Evolutionary conservation across 1,139 yeast genomes (phyloP).

Genomic region (Sugiyamaella xylanicola): DNA sequence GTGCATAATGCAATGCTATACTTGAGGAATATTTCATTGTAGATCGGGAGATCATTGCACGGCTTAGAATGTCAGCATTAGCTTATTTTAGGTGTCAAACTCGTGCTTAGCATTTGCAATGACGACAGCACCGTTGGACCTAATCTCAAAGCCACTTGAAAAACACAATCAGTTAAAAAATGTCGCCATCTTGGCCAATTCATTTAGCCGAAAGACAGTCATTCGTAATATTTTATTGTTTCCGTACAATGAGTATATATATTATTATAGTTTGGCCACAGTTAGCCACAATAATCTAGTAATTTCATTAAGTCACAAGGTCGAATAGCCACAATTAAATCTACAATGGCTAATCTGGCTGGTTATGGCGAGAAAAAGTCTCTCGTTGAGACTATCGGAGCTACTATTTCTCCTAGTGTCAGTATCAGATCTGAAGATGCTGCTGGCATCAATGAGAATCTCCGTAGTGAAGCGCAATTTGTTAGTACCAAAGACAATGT

Average conservation of each 20-base stretch:
- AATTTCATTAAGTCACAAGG: neutral
- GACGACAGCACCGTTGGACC: neutral
- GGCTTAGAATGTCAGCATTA: neutral
- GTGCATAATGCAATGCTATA: slow-evolving; percentile 12
- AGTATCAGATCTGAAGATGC: neutral
- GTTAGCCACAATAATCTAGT: slow-evolving; percentile 3
- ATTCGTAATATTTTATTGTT: neutral
- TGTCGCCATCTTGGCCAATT: slow-evolving; percentile 7
- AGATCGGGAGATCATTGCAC: slow-evolving; percentile 2
- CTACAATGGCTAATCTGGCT: slow-evolving; percentile 3
- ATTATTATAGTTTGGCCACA: slow-evolving; percentile 9
- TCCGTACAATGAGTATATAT: neutral
- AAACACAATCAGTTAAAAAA: neutral
- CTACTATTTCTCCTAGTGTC: slow-evolving; percentile 7
- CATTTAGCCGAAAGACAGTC: neutral
- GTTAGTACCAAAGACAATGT: slow-evolving; percentile 21
- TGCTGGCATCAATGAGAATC: neutral
- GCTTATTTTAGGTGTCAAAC: slow-evolving; percentile 1
- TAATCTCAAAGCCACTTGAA: neutral
- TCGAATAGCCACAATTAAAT: slow-evolving; percentile 7
- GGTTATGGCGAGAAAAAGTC: neutral
- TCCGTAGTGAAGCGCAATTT: slow-evolving; percentile 14
- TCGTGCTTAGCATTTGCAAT: slow-evolving; percentile 8
- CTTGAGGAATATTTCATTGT: neutral
- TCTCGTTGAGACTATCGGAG: neutral